A percentile compares a stretch with the other conserved stretches of the same genome.
phyloP scores from a whole-genome alignment of 345 rosid genomes.

The Cardamine chenopodiifolia region DNA sequence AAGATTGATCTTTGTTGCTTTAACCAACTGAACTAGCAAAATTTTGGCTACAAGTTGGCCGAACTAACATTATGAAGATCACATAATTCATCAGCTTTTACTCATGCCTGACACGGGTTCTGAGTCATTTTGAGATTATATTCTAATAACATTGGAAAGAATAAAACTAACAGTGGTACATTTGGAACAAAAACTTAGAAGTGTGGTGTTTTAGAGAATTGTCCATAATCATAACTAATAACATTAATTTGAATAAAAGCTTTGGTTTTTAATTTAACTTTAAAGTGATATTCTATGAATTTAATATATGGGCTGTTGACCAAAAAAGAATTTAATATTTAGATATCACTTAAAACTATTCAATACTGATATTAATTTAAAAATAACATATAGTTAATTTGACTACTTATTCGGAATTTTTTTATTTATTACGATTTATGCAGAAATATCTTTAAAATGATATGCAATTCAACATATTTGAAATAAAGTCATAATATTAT shows the following conservation, averaged over 20 bases:
- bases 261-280: neutral
- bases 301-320: neutral
- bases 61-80: no score
- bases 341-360: neutral
- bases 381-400: neutral
- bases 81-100: no score
- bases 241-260: neutral
- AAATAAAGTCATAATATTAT: neutral
- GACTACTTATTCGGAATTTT: neutral
- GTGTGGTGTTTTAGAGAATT: no score
- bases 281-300: neutral
- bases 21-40: no score
- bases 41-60: no score
- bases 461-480: neutral
- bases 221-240: no score
- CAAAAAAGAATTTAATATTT: neutral
- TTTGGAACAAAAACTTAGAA: no score
- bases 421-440: neutral
- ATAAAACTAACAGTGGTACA: no score
- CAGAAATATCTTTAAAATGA: neutral
- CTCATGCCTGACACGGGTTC: no score
- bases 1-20: no score
- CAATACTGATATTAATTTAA: neutral
- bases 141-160: no score
- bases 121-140: no score